A percentile compares a stretch with the other conserved stretches of the same genome.
phyloP scores from a whole-genome alignment of 331 rosid species.

The Rosa hybrid region DNA sequence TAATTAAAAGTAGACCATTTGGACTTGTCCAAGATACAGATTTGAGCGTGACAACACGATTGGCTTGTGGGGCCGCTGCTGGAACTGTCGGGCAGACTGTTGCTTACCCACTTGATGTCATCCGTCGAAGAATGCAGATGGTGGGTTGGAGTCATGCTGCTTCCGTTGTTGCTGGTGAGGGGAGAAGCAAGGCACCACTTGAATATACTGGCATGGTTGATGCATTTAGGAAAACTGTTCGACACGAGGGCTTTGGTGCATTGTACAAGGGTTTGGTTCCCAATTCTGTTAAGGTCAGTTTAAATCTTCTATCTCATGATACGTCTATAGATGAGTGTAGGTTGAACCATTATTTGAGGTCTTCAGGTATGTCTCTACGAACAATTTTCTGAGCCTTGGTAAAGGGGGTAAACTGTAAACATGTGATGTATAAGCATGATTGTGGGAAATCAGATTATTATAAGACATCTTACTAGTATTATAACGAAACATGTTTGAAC shows the following conservation, averaged over 20 bases:
- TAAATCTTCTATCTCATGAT: background rate
- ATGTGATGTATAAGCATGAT: background rate
- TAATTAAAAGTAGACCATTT: conserved; percentile 63
- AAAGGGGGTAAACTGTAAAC: background rate
- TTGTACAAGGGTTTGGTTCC: conserved; percentile 99
- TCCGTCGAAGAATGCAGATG: conserved; percentile 99
- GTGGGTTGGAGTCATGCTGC: conserved; percentile 96
- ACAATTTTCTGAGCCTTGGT: background rate
- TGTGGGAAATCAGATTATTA: background rate
- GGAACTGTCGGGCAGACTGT: conserved; percentile 98
- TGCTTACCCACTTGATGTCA: conserved; percentile 98
- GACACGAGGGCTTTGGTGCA: conserved; percentile 94
- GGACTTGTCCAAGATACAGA: conserved; percentile 75
- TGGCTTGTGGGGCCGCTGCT: conserved; percentile 99
- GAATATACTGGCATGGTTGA: conserved; percentile 94
- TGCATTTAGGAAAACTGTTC: conserved; percentile 93
- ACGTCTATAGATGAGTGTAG: background rate
- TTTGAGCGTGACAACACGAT: conserved; percentile 75
- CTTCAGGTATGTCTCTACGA: background rate
- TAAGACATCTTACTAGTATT: background rate
- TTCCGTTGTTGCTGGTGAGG: conserved; percentile 83
- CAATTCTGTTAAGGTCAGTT: conserved; percentile 94
- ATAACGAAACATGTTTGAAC: background rate
- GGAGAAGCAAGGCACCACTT: conserved; percentile 70
- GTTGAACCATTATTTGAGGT: background rate